phyloP scores from a whole-genome alignment of 108 stramenopile genomes.

The Aurantiochytrium sp. region DNA sequence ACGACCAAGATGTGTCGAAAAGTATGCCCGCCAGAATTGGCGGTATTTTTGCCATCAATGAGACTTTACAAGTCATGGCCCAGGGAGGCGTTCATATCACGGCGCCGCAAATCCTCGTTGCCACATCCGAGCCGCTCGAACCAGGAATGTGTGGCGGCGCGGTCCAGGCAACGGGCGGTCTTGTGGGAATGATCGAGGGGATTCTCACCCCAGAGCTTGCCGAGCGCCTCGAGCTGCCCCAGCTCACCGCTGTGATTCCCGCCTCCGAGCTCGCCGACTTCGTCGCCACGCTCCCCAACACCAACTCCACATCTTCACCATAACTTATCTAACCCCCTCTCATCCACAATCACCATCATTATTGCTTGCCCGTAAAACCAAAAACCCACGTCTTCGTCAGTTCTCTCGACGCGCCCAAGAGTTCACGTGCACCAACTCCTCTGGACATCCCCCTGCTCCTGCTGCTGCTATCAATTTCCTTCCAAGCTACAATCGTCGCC shows the following conservation, averaged over 20 bases:
- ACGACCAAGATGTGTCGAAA: not conserved
- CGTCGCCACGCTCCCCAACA: not conserved
- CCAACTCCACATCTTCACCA: no score
- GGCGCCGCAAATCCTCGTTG: not conserved
- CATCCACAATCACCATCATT: no score
- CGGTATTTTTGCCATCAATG: not conserved
- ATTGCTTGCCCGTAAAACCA: no score
- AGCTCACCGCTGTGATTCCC: not conserved
- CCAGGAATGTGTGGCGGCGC: not conserved
- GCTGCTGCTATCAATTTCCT: no score
- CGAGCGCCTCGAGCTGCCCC: not conserved
- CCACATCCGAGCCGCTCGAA: not conserved
- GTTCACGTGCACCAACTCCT: no score
- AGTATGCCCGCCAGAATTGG: not conserved
- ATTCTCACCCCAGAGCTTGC: not conserved
- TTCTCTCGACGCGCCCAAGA: no score
- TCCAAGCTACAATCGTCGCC: no score
- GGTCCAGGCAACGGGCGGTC: not conserved
- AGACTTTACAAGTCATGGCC: not conserved
- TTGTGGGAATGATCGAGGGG: not conserved
- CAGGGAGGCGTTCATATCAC: not conserved
- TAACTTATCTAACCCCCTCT: no score
- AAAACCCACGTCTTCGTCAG: no score
- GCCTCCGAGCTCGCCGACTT: not conserved
- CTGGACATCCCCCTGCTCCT: no score